phyloP scores from a whole-genome alignment of 148 eudicot genomes.

The Camellia sinensis region DNA sequence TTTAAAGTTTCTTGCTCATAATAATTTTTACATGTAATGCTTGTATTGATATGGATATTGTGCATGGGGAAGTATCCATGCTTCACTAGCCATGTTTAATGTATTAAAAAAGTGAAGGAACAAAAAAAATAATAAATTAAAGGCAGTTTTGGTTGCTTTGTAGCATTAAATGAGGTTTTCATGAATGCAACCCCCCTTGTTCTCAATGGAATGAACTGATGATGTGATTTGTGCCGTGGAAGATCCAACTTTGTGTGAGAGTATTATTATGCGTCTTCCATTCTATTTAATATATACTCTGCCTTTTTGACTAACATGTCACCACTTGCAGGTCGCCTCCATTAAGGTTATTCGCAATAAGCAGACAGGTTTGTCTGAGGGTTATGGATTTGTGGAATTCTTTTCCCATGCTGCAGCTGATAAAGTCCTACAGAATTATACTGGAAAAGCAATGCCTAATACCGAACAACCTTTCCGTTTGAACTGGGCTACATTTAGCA shows the following conservation, averaged over 20 bases:
- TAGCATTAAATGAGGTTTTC: not conserved
- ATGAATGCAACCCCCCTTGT: not conserved
- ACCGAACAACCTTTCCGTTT: constrained; percentile 80
- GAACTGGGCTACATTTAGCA: constrained; percentile 95
- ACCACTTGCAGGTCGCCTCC: constrained; percentile 47
- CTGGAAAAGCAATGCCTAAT: constrained; percentile 67
- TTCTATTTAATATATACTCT: not conserved
- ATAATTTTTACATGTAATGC: too few species aligned
- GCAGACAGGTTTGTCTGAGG: constrained; percentile 79
- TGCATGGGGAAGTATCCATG: too few species aligned
- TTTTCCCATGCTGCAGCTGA: constrained; percentile 69
- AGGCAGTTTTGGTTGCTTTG: not conserved
- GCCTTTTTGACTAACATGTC: constrained; percentile 13
- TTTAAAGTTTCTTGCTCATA: too few species aligned
- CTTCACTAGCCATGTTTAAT: not conserved
- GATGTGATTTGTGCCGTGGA: not conserved
- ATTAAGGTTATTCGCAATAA: constrained; percentile 92
- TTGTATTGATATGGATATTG: too few species aligned
- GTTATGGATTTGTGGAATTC: constrained; percentile 94
- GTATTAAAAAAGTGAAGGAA: not conserved
- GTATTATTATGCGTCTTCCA: not conserved
- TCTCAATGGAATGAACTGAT: not conserved
- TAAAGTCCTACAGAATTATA: constrained; percentile 61
- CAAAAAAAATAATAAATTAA: not conserved
- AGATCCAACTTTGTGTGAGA: not conserved